Base-by-base conservation (phyloP, 176 grass and related monocot species). In the Raddia distichophylla region DNA sequence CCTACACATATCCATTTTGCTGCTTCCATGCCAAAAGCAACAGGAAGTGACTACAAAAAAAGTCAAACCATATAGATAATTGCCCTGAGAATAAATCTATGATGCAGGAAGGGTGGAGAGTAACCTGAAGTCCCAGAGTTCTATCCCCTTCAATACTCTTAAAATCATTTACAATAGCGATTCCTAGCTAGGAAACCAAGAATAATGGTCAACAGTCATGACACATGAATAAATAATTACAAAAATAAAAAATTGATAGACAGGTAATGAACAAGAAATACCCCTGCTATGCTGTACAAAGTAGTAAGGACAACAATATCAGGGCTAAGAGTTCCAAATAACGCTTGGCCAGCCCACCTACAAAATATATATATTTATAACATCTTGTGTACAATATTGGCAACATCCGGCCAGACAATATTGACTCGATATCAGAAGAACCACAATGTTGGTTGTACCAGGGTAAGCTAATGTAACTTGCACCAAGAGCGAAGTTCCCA, bases 1-100 rank as follows among this genome's bases (percentile, higher is more conserved):
- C 95, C 95, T 67, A 95, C 92, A 84, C 95, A 98, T 83, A 98
- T 93, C 95, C 95, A 98, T 89, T 98, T 98, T 48, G 95, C 95
- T 65, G 88, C 84, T 51, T 98, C 95, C 76, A 84, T 87, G 59
- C 95, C 95, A 81, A 98, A 98, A 84, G 95, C 95, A 90, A 98
- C 95, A 78, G 92, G 95, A 73, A 98, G 85, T 79, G 95, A 98
- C 95, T 98, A 72, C 35, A 70, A 83, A 67, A 69, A 69, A 47
- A 10, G 35, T 48, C 85, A 67, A 76, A 32, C 19, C 18, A 42
- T 79, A 86, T 42, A 37, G 52, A 77, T 51, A 72, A 18, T 18
- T 22, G 19, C 33, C 33, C 45, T 33, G 8, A 54, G 15, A 18
- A 72, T 27, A 84, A 75, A 65, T n/a, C 43, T 48, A 77, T 53